Conservation (phyloP, 78 protist species). For the Dictyostelium firmibasis region DNA sequence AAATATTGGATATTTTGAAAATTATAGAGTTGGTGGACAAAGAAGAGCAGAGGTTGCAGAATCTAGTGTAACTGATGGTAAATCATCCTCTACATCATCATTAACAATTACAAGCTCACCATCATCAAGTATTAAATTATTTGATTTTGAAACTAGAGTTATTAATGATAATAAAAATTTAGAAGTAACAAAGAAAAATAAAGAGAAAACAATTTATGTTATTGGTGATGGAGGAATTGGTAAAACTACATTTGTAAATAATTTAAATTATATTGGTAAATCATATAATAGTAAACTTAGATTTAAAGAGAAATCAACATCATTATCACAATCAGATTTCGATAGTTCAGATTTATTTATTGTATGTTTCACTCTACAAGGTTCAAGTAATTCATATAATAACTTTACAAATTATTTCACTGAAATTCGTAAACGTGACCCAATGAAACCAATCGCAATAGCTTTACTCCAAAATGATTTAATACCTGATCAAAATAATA, state of each 20-base stretch:
- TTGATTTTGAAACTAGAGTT: background rate
- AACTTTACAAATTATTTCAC: background rate
- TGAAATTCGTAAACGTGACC: slow-evolving; percentile 38
- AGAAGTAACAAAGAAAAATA: background rate
- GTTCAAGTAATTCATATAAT: background rate
- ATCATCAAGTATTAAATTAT: background rate
- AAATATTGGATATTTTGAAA: slow-evolving; percentile 19
- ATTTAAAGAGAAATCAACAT: background rate
- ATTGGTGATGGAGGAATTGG: slow-evolving; percentile 51
- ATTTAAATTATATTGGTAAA: slow-evolving; percentile 1
- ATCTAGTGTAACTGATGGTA: background rate
- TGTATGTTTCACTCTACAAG: slow-evolving; percentile 8
- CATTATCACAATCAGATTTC: background rate
- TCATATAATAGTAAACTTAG: background rate
- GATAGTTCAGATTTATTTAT: background rate
- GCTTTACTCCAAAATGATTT: slow-evolving; percentile 2
- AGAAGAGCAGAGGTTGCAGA: background rate
- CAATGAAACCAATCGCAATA: background rate
- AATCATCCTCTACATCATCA: background rate
- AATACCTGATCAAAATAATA: background rate
- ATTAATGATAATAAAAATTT: background rate
- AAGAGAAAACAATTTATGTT: background rate
- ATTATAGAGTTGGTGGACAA: background rate
- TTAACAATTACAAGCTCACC: background rate
- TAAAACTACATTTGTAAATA: slow-evolving; percentile 36